These are phyloP conservation scores for Auricularia heimuer DNA, from an alignment of 768 basidiomycete genomes.

Conservation along the genomic window DNA sequence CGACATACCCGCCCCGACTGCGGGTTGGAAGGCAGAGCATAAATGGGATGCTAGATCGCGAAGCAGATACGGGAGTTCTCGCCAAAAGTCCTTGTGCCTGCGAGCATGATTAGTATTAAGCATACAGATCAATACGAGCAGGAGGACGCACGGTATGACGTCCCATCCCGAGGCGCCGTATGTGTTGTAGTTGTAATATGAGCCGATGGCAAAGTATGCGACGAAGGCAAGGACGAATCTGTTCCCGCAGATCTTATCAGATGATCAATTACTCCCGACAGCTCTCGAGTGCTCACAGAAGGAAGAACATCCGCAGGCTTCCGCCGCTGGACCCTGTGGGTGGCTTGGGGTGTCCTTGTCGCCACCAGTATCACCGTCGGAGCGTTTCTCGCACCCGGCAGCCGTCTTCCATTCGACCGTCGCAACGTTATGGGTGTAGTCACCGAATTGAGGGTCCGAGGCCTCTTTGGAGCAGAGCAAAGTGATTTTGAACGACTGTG, in stretches of 20 bases:
- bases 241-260: background rate
- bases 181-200: conserved; percentile 80
- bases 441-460: conserved; percentile 41
- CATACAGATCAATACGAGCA: too few species aligned
- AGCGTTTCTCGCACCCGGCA: conserved; percentile 43
- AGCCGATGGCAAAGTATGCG: conserved; percentile 67
- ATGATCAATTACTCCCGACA: background rate
- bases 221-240: conserved; percentile 57
- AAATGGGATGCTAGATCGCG: conserved; percentile 69
- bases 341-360: background rate
- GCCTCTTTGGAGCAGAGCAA: conserved; percentile 41
- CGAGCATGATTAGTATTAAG: too few species aligned
- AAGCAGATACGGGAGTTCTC: conserved; percentile 80
- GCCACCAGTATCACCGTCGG: conserved; percentile 7
- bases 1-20: conserved; percentile 28
- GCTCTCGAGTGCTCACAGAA: conserved; percentile 45
- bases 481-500: conserved; percentile 52
- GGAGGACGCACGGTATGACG: conserved; percentile 48
- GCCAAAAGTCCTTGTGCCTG: conserved; percentile 69
- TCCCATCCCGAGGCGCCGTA: conserved; percentile 80
- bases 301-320: conserved; percentile 74
- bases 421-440: conserved; percentile 48
- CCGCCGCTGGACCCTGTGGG: background rate
- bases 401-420: conserved; percentile 53
- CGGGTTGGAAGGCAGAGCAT: conserved; percentile 64